A percentile compares a stretch with the other conserved stretches of the same genome.
Evolutionary conservation across 176 grass and related monocot genomes (phyloP).

Genomic region (Oryza punctata): DNA sequence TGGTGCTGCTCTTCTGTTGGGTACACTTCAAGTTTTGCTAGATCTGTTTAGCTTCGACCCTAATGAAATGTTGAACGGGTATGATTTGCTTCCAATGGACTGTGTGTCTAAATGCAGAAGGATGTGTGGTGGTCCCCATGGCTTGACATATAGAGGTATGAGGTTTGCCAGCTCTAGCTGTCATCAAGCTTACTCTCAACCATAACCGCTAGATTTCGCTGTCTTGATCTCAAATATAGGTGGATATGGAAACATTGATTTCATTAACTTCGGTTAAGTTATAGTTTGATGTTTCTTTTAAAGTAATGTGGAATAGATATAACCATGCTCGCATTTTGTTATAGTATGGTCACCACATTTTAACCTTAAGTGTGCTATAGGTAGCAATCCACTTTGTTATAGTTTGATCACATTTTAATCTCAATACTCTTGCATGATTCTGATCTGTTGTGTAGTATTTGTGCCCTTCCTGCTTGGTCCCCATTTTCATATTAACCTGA

Average conservation of each 20-base stretch:
- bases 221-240: not conserved
- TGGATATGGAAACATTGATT: not conserved
- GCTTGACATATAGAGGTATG: not conserved
- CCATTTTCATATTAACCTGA: slow-evolving; percentile 33
- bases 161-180: slow-evolving; percentile 1
- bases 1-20: not conserved
- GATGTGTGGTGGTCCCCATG: not conserved
- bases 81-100: not conserved
- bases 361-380: not conserved
- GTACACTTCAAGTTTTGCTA: not conserved
- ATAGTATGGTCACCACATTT: not conserved
- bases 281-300: not conserved
- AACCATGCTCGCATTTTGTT: not conserved
- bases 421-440: not conserved
- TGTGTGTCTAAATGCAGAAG: slow-evolving; percentile 31
- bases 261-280: not conserved
- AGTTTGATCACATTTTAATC: not conserved
- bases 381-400: not conserved
- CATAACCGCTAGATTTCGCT: not conserved
- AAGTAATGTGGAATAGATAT: not conserved
- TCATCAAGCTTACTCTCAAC: not conserved
- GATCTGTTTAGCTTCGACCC: not conserved
- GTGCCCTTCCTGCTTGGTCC: not conserved
- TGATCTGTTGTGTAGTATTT: not conserved
- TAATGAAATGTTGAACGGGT: not conserved